Evolutionary conservation across 768 basidiomycete species (phyloP), one percentile per base, ranked within the genome.

Genomic region (Lactarius akahatsu): DNA sequence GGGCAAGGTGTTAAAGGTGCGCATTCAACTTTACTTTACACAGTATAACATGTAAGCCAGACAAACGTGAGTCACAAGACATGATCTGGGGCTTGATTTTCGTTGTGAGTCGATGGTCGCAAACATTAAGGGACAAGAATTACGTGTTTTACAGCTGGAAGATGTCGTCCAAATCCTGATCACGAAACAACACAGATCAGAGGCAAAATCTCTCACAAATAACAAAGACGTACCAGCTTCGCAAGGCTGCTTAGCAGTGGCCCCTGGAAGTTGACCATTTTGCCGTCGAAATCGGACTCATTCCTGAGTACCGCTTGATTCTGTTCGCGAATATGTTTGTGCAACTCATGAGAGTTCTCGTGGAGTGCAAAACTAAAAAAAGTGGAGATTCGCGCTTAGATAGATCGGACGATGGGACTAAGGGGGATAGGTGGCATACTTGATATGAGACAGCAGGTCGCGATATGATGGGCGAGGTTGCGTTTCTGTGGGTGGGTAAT

Each of bases 181-280:
- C 61, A 23, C 16, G n/a, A 58, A 50, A 57, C 38, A 28, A 28
- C 28, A 28, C 28, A 28, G n/a, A 30, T 11, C 18, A 62, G 16
- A 43, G 52, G 15, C 23, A 4, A 11, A 7, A 32, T 34, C 0
- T 26, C 7, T 2, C 32, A 34, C 0, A 34, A 34, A 57, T 5
- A 13, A 57, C 8, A 2, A 8, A 66, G 26, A 20, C 64, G 32
- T 40, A 68, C 64, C 34, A 68, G 28, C 61, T 13, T 66, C 32
- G 15, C 56, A 18, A 68, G 38, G 15, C 67, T 61, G 52, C 67
- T 65, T 36, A 66, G 30, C 34, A 61, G 43, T 8, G 67, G 67
- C n/a, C 30, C 23, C 41, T 65, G 64, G 45, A 68, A 66, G 30
- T 61, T 61, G 30, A 57, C 59, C 1, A 61, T 13, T 8, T 68